Percentiles rank a stretch among this genome's conserved stretches.
phyloP scores from a whole-genome alignment of 805 yeast species.

The Saccharomyces jurei region DNA sequence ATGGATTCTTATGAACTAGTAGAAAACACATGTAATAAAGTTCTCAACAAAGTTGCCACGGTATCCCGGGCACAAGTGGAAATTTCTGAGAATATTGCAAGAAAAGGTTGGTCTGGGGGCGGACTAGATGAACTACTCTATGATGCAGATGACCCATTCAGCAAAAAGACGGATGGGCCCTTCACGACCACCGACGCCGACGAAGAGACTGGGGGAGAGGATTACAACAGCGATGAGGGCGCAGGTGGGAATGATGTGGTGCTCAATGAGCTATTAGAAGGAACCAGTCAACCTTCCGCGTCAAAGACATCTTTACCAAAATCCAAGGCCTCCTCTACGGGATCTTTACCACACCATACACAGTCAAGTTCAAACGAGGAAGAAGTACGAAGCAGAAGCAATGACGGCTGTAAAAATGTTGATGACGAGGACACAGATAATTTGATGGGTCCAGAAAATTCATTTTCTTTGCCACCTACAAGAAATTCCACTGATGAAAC shows the following conservation, averaged over 20 bases:
- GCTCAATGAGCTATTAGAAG: constrained; percentile 1
- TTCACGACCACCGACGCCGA: constrained; percentile 5
- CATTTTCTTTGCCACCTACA: constrained; percentile 44
- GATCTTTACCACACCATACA: not conserved
- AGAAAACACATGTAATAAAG: constrained; percentile 49
- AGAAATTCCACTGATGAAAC: constrained; percentile 11
- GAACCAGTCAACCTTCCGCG: not conserved
- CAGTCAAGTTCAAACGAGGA: not conserved
- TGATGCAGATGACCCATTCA: constrained; percentile 60
- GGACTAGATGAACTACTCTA: constrained; percentile 66
- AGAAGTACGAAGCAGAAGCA: not conserved
- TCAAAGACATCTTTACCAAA: not conserved
- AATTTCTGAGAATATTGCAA: constrained; percentile 69
- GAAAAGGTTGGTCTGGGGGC: constrained; percentile 82
- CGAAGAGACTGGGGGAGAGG: constrained; percentile 3
- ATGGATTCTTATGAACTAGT: constrained; percentile 54
- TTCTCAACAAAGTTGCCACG: constrained; percentile 51
- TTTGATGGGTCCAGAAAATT: constrained; percentile 33
- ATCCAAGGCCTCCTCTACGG: not conserved
- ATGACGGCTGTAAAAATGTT: constrained; percentile 5
- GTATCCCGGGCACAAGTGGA: constrained; percentile 74
- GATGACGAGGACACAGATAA: constrained; percentile 5
- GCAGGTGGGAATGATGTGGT: constrained; percentile 13
- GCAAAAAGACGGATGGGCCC: constrained; percentile 14
- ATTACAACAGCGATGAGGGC: constrained; percentile 4